A percentile compares a stretch with the other conserved stretches of the same genome.
Conservation (phyloP, 2,329 filamentous ascomycete species). For the Incumbomyces delicatus region DNA sequence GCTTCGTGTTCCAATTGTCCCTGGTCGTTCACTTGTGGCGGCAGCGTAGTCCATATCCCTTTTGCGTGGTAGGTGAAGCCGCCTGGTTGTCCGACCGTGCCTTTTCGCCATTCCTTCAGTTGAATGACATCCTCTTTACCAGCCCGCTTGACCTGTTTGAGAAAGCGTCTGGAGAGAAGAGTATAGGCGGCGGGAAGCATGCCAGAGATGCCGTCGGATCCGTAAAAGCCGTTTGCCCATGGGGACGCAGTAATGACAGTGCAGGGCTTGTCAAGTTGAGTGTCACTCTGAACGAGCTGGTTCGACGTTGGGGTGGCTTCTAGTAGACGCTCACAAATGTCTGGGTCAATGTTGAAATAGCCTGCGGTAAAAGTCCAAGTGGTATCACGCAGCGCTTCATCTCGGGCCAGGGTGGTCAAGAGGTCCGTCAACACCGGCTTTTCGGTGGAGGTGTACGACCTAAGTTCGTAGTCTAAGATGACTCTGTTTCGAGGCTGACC, state of each 20-base stretch:
- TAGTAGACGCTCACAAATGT: conserved; percentile 70
- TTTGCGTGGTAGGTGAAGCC: conserved; percentile 99
- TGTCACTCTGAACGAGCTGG: conserved; percentile 10
- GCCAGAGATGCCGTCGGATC: conserved; percentile 75
- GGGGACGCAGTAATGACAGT: conserved; percentile 88
- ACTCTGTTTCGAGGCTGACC: conserved; percentile 15
- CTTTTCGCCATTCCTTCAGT: conserved; percentile 79
- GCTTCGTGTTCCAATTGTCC: conserved; percentile 35
- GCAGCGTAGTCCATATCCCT: conserved; percentile 39
- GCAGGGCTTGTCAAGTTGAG: conserved; percentile 42
- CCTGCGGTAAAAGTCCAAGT: conserved; percentile 96
- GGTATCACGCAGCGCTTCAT: conserved; percentile 53
- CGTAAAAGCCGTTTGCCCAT: conserved; percentile 90
- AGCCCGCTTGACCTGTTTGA: conserved; percentile 50
- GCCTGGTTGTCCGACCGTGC: conserved; percentile 66
- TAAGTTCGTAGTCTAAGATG: conserved; percentile 18
- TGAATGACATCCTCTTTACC: conserved; percentile 51
- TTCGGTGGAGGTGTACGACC: conserved; percentile 68
- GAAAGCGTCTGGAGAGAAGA: conserved; percentile 71
- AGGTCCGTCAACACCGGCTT: conserved; percentile 70
- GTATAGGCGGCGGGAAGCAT: conserved; percentile 90
- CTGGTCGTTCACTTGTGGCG: conserved; percentile 12
- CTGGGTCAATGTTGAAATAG: conserved; percentile 93
- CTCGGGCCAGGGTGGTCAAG: conserved; percentile 55
- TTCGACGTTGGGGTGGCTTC: conserved; percentile 35